Evolutionary conservation across 495 filamentous ascomycete species (phyloP).

Genomic region (Annulohypoxylon bovei): DNA sequence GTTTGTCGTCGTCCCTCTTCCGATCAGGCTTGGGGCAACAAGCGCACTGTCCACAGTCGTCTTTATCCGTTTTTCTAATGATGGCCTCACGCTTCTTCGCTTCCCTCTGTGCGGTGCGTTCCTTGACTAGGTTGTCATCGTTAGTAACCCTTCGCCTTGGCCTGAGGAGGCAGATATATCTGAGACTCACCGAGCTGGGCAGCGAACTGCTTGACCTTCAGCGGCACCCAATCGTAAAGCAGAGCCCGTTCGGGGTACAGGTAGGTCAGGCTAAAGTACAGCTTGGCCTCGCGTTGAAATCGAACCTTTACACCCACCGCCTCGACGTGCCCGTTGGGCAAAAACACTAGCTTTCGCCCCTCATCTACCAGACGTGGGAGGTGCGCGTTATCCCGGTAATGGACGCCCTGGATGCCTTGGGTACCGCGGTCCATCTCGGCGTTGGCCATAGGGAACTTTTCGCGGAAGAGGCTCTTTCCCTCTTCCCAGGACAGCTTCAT

Average conservation of each 20-base stretch:
- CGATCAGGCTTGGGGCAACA: slow-evolving; percentile 43
- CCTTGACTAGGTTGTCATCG: slow-evolving; percentile 17
- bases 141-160: slow-evolving; percentile 1
- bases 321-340: slow-evolving; percentile 38
- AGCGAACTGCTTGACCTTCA: slow-evolving; percentile 40
- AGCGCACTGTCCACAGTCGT: slow-evolving; percentile 26
- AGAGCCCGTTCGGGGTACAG: slow-evolving; percentile 54
- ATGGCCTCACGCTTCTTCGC: slow-evolving; percentile 18
- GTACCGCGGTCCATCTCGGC: slow-evolving; percentile 26
- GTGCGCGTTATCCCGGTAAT: slow-evolving; percentile 51
- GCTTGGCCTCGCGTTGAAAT: slow-evolving; percentile 26
- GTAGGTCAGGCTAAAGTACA: slow-evolving; percentile 44
- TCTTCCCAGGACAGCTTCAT: slow-evolving; percentile 46
- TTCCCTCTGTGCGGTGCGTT: slow-evolving; percentile 30
- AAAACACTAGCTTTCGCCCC: slow-evolving; percentile 40
- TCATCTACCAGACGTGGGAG: slow-evolving; percentile 40
- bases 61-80: slow-evolving; percentile 15
- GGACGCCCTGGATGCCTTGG: slow-evolving; percentile 49
- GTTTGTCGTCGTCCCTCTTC: slow-evolving; percentile 20
- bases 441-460: slow-evolving; percentile 42
- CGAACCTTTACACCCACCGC: slow-evolving; percentile 16
- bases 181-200: slow-evolving; percentile 49
- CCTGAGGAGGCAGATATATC: too few species aligned
- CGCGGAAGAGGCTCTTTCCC: slow-evolving; percentile 41
- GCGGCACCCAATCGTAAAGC: slow-evolving; percentile 51